Percentiles rank a stretch among this genome's conserved stretches.
Evolutionary conservation across 805 yeast genomes (phyloP).

Genomic region (Nakazawaea ambrosiae): DNA sequence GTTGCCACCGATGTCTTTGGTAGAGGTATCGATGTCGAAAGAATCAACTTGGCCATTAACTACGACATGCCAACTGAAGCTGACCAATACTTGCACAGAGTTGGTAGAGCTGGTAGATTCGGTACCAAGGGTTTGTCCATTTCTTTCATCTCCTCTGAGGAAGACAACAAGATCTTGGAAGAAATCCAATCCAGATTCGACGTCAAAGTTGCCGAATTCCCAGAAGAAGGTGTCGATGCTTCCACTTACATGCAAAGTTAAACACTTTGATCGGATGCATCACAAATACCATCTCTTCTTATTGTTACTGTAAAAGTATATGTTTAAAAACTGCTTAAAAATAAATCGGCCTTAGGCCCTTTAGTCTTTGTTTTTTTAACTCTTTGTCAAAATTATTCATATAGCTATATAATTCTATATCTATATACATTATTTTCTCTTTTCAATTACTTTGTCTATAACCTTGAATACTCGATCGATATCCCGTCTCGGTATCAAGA

Average conservation of each 20-base stretch:
- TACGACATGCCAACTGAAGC: conserved; percentile 95
- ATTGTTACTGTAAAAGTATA: too few relatives aligned
- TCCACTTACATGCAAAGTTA: conserved; percentile 96
- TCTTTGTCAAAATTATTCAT: not conserved
- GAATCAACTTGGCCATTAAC: conserved; percentile 96
- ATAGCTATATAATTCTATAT: too few relatives aligned
- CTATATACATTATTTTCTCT: not conserved
- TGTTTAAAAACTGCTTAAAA: not conserved
- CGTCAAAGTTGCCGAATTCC: conserved; percentile 90
- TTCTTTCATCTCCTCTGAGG: conserved; percentile 78
- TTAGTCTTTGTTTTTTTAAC: too few relatives aligned
- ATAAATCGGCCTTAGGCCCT: too few relatives aligned
- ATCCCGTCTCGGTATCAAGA: conserved; percentile 39
- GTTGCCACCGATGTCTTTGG: conserved; percentile 98
- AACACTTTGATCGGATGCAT: too few relatives aligned
- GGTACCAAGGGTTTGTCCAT: conserved; percentile 98
- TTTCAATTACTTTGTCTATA: conserved; percentile 22
- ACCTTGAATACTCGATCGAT: conserved; percentile 24
- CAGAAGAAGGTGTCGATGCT: conserved; percentile 97
- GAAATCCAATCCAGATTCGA: conserved; percentile 97
- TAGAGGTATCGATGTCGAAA: conserved; percentile 98
- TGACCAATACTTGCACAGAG: conserved; percentile 97
- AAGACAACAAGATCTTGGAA: conserved; percentile 83
- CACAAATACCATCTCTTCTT: not conserved
- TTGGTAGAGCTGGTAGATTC: conserved; percentile 99